Conservation (phyloP, 2,329 filamentous ascomycete genomes). For the Fusarium graminum region DNA sequence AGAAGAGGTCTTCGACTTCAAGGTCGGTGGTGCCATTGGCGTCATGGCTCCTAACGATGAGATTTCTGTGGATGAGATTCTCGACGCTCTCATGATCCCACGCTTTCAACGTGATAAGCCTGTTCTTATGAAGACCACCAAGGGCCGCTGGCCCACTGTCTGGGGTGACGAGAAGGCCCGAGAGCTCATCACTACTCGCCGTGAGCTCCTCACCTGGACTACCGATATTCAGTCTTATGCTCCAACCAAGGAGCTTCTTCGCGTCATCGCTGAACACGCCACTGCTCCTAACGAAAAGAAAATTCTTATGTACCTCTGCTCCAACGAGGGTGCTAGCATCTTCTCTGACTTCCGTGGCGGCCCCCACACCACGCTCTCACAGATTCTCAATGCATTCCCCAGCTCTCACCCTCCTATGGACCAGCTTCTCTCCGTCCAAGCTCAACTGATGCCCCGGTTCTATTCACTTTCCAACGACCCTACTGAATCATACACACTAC, state of each 20-base stretch:
- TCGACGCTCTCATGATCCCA: slow-evolving; percentile 85
- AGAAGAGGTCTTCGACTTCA: slow-evolving; percentile 89
- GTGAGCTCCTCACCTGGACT: slow-evolving; percentile 96
- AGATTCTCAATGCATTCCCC: slow-evolving; percentile 92
- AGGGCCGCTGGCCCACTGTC: slow-evolving; percentile 94
- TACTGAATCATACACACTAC: slow-evolving; percentile 77
- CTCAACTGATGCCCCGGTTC: slow-evolving; percentile 95
- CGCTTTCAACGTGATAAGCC: slow-evolving; percentile 87
- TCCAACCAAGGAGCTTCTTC: slow-evolving; percentile 87
- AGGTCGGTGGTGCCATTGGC: slow-evolving; percentile 95
- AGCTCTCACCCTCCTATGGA: slow-evolving; percentile 90
- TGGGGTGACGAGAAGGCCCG: slow-evolving; percentile 93
- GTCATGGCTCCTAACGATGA: slow-evolving; percentile 89
- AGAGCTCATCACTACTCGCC: slow-evolving; percentile 88
- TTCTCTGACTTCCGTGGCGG: slow-evolving; percentile 97
- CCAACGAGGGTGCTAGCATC: slow-evolving; percentile 88
- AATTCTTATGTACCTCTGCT: slow-evolving; percentile 86
- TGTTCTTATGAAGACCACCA: slow-evolving; percentile 80
- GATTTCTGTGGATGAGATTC: slow-evolving; percentile 81
- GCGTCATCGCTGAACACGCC: slow-evolving; percentile 87
- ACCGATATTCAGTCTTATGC: slow-evolving; percentile 93
- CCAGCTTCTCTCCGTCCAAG: slow-evolving; percentile 81
- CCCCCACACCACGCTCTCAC: slow-evolving; percentile 84
- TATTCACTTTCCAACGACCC: slow-evolving; percentile 98
- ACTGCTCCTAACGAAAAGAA: slow-evolving; percentile 86